These are phyloP conservation scores for Hypoxylon fuscum DNA, from an alignment of 495 filamentous ascomycete species.

Conservation along the genomic window DNA sequence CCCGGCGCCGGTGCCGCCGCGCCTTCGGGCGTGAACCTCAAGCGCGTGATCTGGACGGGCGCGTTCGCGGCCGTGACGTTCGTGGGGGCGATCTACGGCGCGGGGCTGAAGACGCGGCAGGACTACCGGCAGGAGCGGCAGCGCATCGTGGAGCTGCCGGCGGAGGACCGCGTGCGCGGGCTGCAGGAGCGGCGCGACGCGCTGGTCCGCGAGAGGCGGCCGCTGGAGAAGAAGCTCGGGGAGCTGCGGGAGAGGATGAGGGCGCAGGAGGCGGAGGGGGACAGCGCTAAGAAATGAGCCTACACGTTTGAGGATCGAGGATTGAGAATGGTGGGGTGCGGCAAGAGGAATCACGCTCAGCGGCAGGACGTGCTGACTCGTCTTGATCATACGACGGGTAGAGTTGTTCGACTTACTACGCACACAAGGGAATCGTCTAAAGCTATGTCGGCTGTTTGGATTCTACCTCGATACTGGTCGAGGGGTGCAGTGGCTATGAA, in stretches of 20 bases:
- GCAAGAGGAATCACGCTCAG: too few relatives aligned
- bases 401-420: too few relatives aligned
- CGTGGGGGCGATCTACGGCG: conserved; percentile 64
- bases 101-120: conserved; percentile 63
- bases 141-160: conserved; percentile 42
- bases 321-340: too few relatives aligned
- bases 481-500: too few relatives aligned
- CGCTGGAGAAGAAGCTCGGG: conserved; percentile 50
- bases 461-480: too few relatives aligned
- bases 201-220: too few relatives aligned
- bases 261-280: conserved; percentile 10
- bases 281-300: not conserved
- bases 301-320: too few relatives aligned
- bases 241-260: conserved; percentile 45
- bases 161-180: conserved; percentile 47
- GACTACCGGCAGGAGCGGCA: conserved; percentile 52
- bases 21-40: conserved; percentile 26
- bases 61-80: conserved; percentile 59
- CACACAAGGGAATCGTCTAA: too few relatives aligned
- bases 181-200: conserved; percentile 50
- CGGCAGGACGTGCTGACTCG: too few relatives aligned
- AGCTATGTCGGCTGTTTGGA: too few relatives aligned
- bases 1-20: not conserved
- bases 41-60: conserved; percentile 55
- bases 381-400: too few relatives aligned